Evolutionary conservation across 2,329 filamentous ascomycete species (phyloP).

Genomic region (Sporothrix luriei): DNA sequence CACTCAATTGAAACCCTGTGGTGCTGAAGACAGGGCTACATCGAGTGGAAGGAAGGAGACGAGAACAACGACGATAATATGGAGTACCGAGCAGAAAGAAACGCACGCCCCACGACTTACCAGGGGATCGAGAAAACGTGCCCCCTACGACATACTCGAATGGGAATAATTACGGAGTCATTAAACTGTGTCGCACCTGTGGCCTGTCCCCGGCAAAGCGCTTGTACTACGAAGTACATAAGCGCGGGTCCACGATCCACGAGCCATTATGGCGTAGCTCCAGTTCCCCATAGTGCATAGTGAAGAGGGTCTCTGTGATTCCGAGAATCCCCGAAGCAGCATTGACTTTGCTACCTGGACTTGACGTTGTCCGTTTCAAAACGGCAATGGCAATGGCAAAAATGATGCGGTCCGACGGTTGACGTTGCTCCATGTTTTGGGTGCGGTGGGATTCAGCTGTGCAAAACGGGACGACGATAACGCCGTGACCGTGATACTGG

Average conservation of each 20-base stretch:
- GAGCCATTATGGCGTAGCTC: background rate
- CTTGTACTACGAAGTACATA: background rate
- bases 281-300: background rate
- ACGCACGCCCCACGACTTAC: background rate
- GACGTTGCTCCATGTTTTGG: background rate
- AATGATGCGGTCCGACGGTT: background rate
- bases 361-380: constrained; percentile 16
- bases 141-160: background rate
- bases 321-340: constrained; percentile 30
- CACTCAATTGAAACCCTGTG: background rate
- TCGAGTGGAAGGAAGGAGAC: no score
- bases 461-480: constrained; percentile 1
- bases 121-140: constrained; percentile 11
- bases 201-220: background rate
- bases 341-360: constrained; percentile 3
- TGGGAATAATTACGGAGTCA: no score
- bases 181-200: background rate
- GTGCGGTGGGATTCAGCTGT: background rate
- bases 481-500: background rate
- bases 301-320: constrained; percentile 25
- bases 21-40: no score
- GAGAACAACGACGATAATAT: no score
- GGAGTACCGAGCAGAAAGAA: no score
- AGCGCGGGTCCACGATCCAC: background rate
- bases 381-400: constrained; percentile 7